phyloP scores from a whole-genome alignment of 306 rosid genomes.

The Hippophae rhamnoides region DNA sequence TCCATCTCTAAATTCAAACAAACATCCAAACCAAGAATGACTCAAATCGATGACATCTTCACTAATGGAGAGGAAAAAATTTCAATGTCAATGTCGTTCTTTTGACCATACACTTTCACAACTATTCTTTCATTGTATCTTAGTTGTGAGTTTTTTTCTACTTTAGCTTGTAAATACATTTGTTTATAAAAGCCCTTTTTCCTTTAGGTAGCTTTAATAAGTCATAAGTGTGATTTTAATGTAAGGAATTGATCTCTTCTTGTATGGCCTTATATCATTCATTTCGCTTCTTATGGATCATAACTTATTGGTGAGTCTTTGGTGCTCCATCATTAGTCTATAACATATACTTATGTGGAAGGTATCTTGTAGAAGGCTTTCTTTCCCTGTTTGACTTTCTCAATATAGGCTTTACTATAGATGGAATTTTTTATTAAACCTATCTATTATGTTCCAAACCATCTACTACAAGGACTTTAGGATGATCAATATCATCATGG shows the following conservation, averaged over 20 bases:
- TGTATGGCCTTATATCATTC: conserved; percentile 11
- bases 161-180: neutral
- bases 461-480: neutral
- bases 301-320: conserved; percentile 1
- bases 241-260: conserved; percentile 9
- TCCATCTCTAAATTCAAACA: no score
- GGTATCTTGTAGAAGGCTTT: neutral
- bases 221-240: conserved; percentile 11
- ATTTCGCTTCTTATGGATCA: neutral
- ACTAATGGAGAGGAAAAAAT: neutral
- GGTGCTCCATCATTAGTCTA: neutral
- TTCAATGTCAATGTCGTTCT: neutral
- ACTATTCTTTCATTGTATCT: no score
- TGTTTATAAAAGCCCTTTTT: no score
- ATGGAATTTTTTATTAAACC: neutral
- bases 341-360: neutral
- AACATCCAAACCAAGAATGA: neutral
- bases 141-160: neutral
- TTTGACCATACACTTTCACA: neutral
- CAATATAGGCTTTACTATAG: neutral
- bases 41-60: neutral
- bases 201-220: neutral
- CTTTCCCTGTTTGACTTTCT: no score
- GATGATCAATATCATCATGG: neutral
- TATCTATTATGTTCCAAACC: neutral